Evolutionary conservation across 306 rosid genomes (phyloP).

Genomic region (Boehmeria nivea): DNA sequence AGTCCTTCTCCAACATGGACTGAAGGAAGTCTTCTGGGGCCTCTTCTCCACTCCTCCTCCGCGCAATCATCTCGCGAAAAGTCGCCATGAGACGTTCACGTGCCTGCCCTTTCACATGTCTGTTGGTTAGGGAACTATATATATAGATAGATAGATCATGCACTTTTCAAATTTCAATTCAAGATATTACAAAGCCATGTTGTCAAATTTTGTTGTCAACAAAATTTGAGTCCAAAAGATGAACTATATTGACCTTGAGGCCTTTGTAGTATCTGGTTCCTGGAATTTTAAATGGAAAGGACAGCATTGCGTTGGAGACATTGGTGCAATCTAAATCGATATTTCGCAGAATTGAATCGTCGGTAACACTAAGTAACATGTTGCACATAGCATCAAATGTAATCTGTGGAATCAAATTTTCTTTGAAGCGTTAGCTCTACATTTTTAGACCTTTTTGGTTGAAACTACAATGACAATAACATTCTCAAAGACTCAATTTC

Average conservation of each 20-base stretch:
- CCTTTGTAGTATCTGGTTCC: conserved; percentile 70
- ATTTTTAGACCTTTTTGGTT: too few species aligned
- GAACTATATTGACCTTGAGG: conserved; percentile 54
- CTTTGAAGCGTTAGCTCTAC: too few species aligned
- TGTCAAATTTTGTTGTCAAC: too few species aligned
- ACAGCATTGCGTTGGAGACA: conserved; percentile 50
- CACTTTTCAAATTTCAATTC: too few species aligned
- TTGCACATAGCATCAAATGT: conserved; percentile 66
- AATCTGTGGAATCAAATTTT: conserved; percentile 28
- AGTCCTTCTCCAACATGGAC: conserved; percentile 50
- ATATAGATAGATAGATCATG: too few species aligned
- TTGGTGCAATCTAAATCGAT: conserved; percentile 48
- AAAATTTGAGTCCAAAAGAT: too few species aligned
- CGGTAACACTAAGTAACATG: conserved; percentile 60
- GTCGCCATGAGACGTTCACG: conserved; percentile 49
- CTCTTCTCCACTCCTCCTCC: conserved; percentile 48
- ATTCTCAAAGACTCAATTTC: too few species aligned
- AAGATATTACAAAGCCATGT: too few species aligned
- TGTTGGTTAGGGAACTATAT: too few species aligned
- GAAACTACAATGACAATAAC: too few species aligned
- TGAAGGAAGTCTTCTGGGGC: conserved; percentile 46
- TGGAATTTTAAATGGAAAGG: conserved; percentile 58
- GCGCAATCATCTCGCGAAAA: conserved; percentile 41
- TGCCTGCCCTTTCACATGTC: conserved; percentile 34
- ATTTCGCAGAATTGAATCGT: conserved; percentile 41